Conservation (phyloP, 805 yeast species). For the Metschnikowia arizonensis region DNA sequence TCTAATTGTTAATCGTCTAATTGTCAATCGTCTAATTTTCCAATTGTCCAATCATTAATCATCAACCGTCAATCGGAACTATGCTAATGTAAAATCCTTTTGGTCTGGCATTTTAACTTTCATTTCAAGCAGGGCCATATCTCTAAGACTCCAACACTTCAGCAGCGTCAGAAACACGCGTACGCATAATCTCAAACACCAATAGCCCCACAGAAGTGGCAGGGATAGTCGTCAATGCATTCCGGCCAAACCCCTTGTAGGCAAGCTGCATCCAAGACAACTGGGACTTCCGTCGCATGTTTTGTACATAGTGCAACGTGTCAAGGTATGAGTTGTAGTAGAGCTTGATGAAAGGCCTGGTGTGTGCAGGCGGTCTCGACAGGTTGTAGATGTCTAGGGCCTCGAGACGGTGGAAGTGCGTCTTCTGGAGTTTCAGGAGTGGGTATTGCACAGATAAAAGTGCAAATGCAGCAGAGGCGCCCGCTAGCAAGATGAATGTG, state of each 20-base stretch:
- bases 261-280: conserved; percentile 64
- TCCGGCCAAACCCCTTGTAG: conserved; percentile 73
- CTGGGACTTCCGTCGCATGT: conserved; percentile 49
- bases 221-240: conserved; percentile 74
- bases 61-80: too few relatives aligned
- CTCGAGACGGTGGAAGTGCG: conserved; percentile 76
- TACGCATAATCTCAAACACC: conserved; percentile 78
- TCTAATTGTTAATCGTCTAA: too few relatives aligned
- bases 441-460: conserved; percentile 82
- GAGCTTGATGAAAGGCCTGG: conserved; percentile 40
- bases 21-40: too few relatives aligned
- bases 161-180: conserved; percentile 31
- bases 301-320: conserved; percentile 53
- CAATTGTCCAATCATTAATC: too few relatives aligned
- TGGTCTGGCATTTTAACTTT: too few relatives aligned
- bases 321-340: conserved; percentile 76
- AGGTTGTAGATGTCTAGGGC: conserved; percentile 64
- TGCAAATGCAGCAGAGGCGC: conserved; percentile 79
- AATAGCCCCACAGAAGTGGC: conserved; percentile 84
- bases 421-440: conserved; percentile 68
- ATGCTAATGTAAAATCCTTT: too few relatives aligned
- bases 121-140: neutral
- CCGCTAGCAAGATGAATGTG: conserved; percentile 71
- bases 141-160: conserved; percentile 20
- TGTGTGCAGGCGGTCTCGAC: conserved; percentile 16